Percentiles rank a stretch among this genome's conserved stretches.
phyloP scores from a whole-genome alignment of 75 land plant genomes.

The Ceratopteris richardii region DNA sequence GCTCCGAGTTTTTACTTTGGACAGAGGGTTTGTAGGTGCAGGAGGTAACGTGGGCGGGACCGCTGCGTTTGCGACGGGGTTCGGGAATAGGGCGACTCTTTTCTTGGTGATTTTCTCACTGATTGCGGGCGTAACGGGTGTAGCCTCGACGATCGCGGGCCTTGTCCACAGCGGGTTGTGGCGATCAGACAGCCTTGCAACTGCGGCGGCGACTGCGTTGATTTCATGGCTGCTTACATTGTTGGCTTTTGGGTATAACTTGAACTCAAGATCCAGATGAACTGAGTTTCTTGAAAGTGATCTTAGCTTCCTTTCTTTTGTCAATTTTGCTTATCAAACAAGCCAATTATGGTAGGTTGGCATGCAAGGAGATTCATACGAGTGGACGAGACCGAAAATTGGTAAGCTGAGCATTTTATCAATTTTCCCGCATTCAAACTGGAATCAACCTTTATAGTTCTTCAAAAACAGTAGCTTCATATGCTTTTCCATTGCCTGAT shows the following conservation, averaged over 20 bases:
- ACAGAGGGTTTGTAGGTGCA: no score
- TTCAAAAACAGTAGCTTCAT: background rate
- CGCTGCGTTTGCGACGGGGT: no score
- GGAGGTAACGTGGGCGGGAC: no score
- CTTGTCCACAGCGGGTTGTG: conserved; percentile 31
- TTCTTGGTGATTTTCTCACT: conserved; percentile 52
- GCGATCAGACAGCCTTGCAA: conserved; percentile 26
- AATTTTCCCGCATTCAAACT: background rate
- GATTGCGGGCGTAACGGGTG: conserved; percentile 56
- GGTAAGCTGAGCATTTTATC: conserved; percentile 33
- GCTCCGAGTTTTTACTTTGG: no score
- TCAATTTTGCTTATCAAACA: background rate
- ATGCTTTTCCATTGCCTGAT: background rate
- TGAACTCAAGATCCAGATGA: background rate
- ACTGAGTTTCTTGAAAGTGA: background rate
- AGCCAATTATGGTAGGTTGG: conserved; percentile 33
- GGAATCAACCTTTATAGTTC: background rate
- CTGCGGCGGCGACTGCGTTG: conserved; percentile 48
- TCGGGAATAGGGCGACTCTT: conserved; percentile 62
- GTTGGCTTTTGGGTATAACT: conserved; percentile 60
- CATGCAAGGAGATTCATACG: conserved; percentile 58
- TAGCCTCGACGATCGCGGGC: conserved; percentile 48
- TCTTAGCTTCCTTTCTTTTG: background rate
- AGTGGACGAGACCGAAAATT: conserved; percentile 40
- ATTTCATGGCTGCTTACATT: conserved; percentile 62